Base-by-base conservation (phyloP, 352 stramenopile species). In the Aphanomyces cochlioides region DNA sequence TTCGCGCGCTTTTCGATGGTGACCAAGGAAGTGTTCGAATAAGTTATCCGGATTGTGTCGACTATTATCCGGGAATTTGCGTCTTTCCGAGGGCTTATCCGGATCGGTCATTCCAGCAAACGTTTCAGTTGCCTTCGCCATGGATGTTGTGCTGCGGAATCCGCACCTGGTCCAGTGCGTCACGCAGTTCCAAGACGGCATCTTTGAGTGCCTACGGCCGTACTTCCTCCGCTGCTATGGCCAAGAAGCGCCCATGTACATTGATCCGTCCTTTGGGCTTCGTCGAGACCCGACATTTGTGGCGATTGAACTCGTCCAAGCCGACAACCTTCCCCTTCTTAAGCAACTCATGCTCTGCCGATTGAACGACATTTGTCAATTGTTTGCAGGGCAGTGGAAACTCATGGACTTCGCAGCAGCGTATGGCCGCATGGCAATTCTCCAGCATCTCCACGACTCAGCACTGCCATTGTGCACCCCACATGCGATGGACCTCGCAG, bases 381-480 rank as follows among this genome's bases (percentile, higher is more conserved):
- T 34, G n/a, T 21, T 58, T 21, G 8, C 50, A 21, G 50, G 37
- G 1, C 50, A 58, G n/a, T 58, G 50, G 50, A 58, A 58, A 3
- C 50, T 58, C 1, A 77, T 77, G 71, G 71, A 77, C 50, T 69
- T 45, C 53, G 73, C 73, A n/a, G 72, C 70, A 10, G 21, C 66
- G 2, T 45, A 72, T 3, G 71, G 72, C 1, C 57, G 74, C 37
- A 40, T 77, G 17, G 59, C 41, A 21, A 37, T 77, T 17, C 50
- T 77, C 39, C n/a, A 77, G 47, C 74, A 56, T 64, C 38, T 78
- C 37, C 72, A 78, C 7, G 28, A 61, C 45, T 21, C 50, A 34
- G 50, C n/a, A 2, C 45, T 53, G 45, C 50, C n/a, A 8, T 13
- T 58, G n/a, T 64, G 56, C 28, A 64, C 56, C 3, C 19, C 36